Base-by-base conservation (phyloP, 176 grass and related monocot species). In the Carex cristatella region DNA sequence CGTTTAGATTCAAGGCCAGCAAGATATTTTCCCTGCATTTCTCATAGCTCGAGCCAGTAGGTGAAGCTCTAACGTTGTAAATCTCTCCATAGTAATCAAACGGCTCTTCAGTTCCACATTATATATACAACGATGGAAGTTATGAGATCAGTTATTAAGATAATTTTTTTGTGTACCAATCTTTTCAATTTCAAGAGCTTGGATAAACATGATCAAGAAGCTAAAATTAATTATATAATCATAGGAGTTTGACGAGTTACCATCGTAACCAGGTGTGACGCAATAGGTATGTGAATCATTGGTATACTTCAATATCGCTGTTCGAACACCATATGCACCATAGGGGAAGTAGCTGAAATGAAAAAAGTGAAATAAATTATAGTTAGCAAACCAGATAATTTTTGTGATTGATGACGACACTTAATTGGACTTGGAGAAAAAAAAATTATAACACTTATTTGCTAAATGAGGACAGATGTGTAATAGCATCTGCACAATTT, bases 281-380 rank as follows among this genome's bases (percentile, higher is more conserved):
- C 90, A 91, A 28, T 77, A 68, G 58, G 80, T 91, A 15, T 61
- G 59, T 38, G 84, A 66, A 37, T 62, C 90, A 46, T 80, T 80
- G 1, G 62, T 74, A 56, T 65, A 70, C 40, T 91, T 86, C 68
- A 91, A 38, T 84, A 88, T 88, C 76, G 82, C 80, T 49, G 68
- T 84, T 55, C 90, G 79, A 86, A 84, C 68, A 60, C 86, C 84
- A 16, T 88, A 80, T 61, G 83, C 48, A 40, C 80, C 87, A 53
- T 88, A 91, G 16, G 27, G 83, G 68, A 88, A 81, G 19, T 88
- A 91, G 75, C 84, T 91, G 58, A 32, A 79, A 70, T 35, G 3
- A 37, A 57, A 15, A 18, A 38, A 54, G 44, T 9, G 18, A 28
- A 28, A 56, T 30, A 31, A 79, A 59, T 40, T 0, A 16, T 40